Base-by-base conservation (phyloP, 1,139 yeast genomes). In the Geotrichum aggregatum region DNA sequence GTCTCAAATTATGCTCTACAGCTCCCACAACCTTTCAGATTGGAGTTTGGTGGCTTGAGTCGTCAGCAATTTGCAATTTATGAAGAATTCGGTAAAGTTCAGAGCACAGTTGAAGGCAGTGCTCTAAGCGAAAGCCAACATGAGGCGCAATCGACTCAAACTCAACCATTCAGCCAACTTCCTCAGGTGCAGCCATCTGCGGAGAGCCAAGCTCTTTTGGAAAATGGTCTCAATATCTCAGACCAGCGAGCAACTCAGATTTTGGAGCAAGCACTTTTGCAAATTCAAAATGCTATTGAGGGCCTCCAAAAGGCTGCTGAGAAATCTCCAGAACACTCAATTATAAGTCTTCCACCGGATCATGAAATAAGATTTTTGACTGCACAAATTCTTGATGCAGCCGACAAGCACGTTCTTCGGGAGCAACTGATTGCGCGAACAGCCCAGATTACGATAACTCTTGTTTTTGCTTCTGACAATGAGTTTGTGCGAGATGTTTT, bases 1-100 rank as follows among this genome's bases (percentile, higher is more conserved):
- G 59, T 56, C 30, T 77, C 83, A 1, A 77, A 84, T 14, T 86
- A 84, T 66, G 80, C 96, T 0, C 69, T 87, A 61, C 77, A 78
- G 47, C 76, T 92, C 42, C 98, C 98, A 0, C 95, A 87, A 44
- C 97, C 98, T 0, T 77, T 94, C 54, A 91, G 96, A 1, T 75
- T 91, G 59, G 80, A 76, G 53, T 76, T 82, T 1, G 83, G 81
- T 22, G 98, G 98, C 34, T 80, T 92, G 21, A 77, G 84, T 38
- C 74, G 80, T 0, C 83, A 79, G 56, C 98, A 94, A 68, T 74
- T 84, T 58, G 74, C 78, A 26, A 82, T 91, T 11, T 94, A 94
- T 69, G 96, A 87, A 54, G 80, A 78, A 14, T 87, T 91, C 69
- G 95, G 94, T 5, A 38, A 43, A 16, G 35, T 45, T 21, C 47